Base-by-base conservation (phyloP, 768 basidiomycete genomes). In the Pisolithus microcarpus region DNA sequence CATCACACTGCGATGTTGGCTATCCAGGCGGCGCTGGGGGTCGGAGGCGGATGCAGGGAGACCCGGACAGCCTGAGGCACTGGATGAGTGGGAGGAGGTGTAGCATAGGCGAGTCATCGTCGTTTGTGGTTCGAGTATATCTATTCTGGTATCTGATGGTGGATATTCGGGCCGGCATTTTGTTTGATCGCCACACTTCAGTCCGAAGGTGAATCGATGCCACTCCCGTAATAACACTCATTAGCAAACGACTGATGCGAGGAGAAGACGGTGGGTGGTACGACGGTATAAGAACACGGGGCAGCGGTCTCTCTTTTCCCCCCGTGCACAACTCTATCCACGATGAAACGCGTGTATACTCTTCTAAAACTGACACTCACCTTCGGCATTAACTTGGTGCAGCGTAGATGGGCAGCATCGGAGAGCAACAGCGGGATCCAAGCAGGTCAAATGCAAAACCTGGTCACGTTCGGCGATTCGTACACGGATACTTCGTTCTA, bases 401-500 rank as follows among this genome's bases (percentile, higher is more conserved):
- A 44, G 23, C 8, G 23, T 11, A 13, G 8, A 24, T 26, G 23
- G 11, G n/a, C 26, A 4, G 24, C 43, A 30, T 10, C 43, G 16
- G 5, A 16, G 13, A 24, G 50, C 37, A 52, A 53, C 6, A 28
- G 47, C 11, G 71, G 66, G 10, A 58, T 73, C 4, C 51, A 56
- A 21, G 65, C 70, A 0, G 69, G 68, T 6, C 78, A 81, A 54
- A 82, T 85, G 52, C 80, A 78, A 61, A 76, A 78, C 52, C 70
- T 85, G 13, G 83, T 81, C 48, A 82, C 81, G 0, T 86, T 85
- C 51, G 83, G 84, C 4, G 83, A 85, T 64, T 79, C 77, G 46
- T 84, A 81, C 58, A 81, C 80, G 0, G 83, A 85, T 52, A 62
- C 77, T 2, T 75, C 73, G 7, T 63, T 58, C 45, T 64, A 64